Evolutionary conservation across 2,329 filamentous ascomycete species (phyloP).

Genomic region (Aureobasidium sp.): DNA sequence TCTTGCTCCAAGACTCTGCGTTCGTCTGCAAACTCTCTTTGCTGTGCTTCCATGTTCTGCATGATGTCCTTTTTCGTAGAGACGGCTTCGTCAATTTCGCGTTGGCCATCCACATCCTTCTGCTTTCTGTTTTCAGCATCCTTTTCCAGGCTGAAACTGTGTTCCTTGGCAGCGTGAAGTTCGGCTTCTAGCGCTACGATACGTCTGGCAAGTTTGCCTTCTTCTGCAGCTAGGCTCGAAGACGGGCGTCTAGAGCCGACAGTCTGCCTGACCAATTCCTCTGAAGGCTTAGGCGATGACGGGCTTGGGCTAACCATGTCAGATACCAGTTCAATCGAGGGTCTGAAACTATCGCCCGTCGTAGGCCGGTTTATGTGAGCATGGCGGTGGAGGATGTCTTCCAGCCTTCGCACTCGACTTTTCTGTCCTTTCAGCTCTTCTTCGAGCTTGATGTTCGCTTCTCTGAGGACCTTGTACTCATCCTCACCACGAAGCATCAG

Average conservation of each 20-base stretch:
- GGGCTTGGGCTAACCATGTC: conserved; percentile 15
- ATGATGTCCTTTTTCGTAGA: conserved; percentile 91
- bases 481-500: conserved; percentile 81
- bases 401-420: conserved; percentile 81
- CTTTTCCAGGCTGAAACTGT: conserved; percentile 58
- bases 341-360: conserved; percentile 26
- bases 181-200: conserved; percentile 69
- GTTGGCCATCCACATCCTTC: conserved; percentile 55
- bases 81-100: conserved; percentile 73
- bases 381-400: conserved; percentile 86
- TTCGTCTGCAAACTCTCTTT: conserved; percentile 80
- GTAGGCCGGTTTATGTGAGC: conserved; percentile 47
- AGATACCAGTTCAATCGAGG: conserved; percentile 16
- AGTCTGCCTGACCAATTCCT: conserved; percentile 49
- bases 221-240: conserved; percentile 54
- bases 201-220: conserved; percentile 53
- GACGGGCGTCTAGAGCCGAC: conserved; percentile 55
- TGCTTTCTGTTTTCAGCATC: conserved; percentile 51
- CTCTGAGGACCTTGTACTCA: conserved; percentile 53
- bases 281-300: conserved; percentile 30
- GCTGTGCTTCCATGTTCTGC: conserved; percentile 86
- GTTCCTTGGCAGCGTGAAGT: conserved; percentile 64
- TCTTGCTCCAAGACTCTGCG: conserved; percentile 76
- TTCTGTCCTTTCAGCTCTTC: conserved; percentile 75
- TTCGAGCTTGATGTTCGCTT: conserved; percentile 50